Evolutionary conservation across 2,329 filamentous ascomycete genomes (phyloP).

Genomic region (Trichoderma endophyticum): DNA sequence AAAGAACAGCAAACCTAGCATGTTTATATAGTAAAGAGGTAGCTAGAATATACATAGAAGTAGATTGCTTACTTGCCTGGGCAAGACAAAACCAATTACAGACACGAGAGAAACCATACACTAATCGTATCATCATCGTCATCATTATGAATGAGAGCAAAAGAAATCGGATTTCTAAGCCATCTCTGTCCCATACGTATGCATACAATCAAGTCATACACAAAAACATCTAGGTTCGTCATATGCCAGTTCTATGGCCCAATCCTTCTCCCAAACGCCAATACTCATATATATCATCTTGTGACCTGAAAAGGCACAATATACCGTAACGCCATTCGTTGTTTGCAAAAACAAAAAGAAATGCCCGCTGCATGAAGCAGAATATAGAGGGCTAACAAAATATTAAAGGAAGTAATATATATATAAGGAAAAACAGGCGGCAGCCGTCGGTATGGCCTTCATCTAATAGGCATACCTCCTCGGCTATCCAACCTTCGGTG

Average conservation of each 20-base stretch:
- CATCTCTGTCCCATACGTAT: not conserved
- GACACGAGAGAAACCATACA: not conserved
- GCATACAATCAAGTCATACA: conserved; percentile 19
- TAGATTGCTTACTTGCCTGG: not conserved
- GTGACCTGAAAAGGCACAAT: not conserved
- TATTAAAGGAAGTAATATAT: not conserved
- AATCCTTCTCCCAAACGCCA: conserved; percentile 14
- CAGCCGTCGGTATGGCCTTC: conserved; percentile 15
- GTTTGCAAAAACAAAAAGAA: not conserved
- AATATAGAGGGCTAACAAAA: not conserved
- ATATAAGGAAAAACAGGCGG: not conserved
- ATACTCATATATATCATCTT: not conserved
- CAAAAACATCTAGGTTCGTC: not conserved
- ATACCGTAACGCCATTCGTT: not conserved
- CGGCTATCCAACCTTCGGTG: conserved; percentile 33
- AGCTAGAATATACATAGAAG: not conserved
- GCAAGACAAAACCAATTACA: not conserved
- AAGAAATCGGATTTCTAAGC: not conserved
- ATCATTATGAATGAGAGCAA: not conserved
- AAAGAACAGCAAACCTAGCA: too few relatives aligned
- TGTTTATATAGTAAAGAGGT: not conserved
- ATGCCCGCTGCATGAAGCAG: not conserved
- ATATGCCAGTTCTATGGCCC: not conserved
- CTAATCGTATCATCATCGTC: not conserved
- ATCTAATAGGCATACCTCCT: conserved; percentile 31